Conservation (phyloP, 2,329 filamentous ascomycete species). For the Cladosporium sp. region DNA sequence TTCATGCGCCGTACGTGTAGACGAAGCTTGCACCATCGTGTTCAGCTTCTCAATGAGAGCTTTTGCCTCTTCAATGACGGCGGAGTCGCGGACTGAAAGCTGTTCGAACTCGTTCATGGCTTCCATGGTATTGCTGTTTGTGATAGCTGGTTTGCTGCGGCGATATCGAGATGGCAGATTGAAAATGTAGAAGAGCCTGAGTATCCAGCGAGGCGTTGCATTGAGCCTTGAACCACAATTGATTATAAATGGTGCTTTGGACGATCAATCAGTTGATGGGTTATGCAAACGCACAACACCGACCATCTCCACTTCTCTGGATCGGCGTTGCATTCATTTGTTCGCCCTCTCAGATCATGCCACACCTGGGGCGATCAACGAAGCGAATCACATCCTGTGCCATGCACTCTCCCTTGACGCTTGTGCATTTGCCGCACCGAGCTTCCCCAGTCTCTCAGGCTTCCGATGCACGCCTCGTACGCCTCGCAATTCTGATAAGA, state of each 20-base stretch:
- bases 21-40: background rate
- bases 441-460: slow-evolving; percentile 4
- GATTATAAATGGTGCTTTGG: background rate
- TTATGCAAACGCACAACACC: background rate
- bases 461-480: background rate
- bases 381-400: background rate
- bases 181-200: background rate
- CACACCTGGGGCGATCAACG: background rate
- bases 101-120: background rate
- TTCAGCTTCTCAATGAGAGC: slow-evolving; percentile 1
- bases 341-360: background rate
- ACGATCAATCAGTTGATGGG: background rate
- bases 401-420: too few species aligned
- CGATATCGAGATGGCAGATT: background rate
- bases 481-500: background rate
- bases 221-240: background rate
- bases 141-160: background rate
- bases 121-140: background rate
- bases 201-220: background rate
- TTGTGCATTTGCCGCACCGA: background rate
- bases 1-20: background rate
- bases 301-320: background rate
- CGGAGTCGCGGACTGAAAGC: background rate
- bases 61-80: background rate
- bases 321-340: background rate